These are phyloP conservation scores for Colletotrichum sojae DNA, from an alignment of 2,329 filamentous ascomycete species.

Conservation along the genomic window DNA sequence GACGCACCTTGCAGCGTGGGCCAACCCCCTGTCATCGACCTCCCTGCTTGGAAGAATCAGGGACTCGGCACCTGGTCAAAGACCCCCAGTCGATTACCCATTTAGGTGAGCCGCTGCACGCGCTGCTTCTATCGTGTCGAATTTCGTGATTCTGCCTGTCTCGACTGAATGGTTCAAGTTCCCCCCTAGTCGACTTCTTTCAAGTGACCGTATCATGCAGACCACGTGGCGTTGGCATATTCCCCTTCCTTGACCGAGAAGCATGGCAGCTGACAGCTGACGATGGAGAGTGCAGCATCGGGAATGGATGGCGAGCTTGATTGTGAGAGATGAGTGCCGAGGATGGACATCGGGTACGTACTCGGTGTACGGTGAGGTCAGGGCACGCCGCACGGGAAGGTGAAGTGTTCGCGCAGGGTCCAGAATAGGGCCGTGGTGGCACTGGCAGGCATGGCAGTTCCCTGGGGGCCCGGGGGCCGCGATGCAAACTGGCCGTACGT, in stretches of 20 bases:
- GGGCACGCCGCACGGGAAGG: constrained; percentile 17
- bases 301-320: neutral
- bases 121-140: neutral
- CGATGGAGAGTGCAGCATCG: neutral
- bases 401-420: constrained; percentile 24
- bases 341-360: neutral
- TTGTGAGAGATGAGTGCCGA: constrained; percentile 27
- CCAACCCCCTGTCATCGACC: constrained; percentile 18
- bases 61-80: constrained; percentile 27
- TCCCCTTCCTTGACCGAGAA: neutral
- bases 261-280: constrained; percentile 23
- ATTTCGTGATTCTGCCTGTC: too few species aligned
- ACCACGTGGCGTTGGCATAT: neutral
- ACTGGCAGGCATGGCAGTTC: constrained; percentile 21
- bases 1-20: constrained; percentile 32
- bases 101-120: constrained; percentile 28
- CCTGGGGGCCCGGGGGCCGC: constrained; percentile 10
- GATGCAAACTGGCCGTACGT: neutral
- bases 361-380: neutral
- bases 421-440: constrained; percentile 37
- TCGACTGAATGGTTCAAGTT: neutral
- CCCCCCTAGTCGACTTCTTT: neutral
- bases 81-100: neutral
- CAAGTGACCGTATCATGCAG: neutral
- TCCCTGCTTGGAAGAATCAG: constrained; percentile 19